Conservation (phyloP, 2,329 filamentous ascomycete genomes). For the Fonsecaea erecta region DNA sequence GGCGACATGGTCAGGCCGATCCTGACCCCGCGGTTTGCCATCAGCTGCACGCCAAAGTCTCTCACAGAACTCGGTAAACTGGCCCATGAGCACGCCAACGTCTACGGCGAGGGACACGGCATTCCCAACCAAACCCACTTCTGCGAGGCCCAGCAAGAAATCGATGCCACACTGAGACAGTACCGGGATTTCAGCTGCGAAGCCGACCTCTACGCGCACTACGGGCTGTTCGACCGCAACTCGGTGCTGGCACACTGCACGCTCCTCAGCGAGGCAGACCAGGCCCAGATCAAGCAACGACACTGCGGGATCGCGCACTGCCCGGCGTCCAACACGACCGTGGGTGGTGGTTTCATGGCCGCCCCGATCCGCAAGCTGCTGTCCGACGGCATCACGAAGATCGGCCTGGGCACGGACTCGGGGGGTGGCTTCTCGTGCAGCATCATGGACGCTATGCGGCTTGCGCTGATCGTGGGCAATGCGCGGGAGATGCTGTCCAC, state of each 20-base stretch:
- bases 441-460: constrained; percentile 63
- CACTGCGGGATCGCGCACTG: constrained; percentile 64
- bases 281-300: constrained; percentile 49
- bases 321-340: constrained; percentile 65
- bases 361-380: constrained; percentile 62
- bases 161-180: constrained; percentile 55
- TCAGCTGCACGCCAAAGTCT: constrained; percentile 59
- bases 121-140: constrained; percentile 67
- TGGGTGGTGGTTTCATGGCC: constrained; percentile 64
- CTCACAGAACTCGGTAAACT: constrained; percentile 60
- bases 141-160: constrained; percentile 65
- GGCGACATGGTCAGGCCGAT: constrained; percentile 53
- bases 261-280: constrained; percentile 59
- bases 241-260: constrained; percentile 68
- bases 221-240: constrained; percentile 56
- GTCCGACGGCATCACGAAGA: constrained; percentile 56
- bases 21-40: constrained; percentile 62
- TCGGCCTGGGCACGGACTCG: constrained; percentile 65
- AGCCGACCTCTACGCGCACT: constrained; percentile 63
- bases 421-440: constrained; percentile 63
- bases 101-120: constrained; percentile 3
- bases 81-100: constrained; percentile 49
- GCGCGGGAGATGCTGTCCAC: constrained; percentile 38
- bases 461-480: constrained; percentile 55
- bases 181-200: constrained; percentile 61